These are phyloP conservation scores for Rutstroemia sp. DNA, from an alignment of 2,329 filamentous ascomycete genomes.

Conservation along the genomic window DNA sequence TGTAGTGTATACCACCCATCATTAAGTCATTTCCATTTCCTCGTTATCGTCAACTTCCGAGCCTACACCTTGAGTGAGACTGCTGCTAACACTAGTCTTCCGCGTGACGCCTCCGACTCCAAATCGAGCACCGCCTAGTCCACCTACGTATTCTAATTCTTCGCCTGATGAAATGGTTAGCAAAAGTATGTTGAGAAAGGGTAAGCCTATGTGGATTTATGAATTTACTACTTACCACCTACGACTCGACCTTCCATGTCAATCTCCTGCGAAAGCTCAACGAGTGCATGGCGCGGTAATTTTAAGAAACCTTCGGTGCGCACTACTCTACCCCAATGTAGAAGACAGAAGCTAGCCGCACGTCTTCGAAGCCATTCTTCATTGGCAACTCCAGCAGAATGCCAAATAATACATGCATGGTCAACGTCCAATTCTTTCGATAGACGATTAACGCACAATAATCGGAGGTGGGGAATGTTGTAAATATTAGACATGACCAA, in stretches of 20 bases:
- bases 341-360: constrained; percentile 81
- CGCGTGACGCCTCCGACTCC: constrained; percentile 39
- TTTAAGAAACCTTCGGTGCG: constrained; percentile 80
- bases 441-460: constrained; percentile 85
- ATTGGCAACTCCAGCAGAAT: constrained; percentile 79
- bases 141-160: constrained; percentile 38
- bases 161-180: constrained; percentile 23
- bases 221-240: constrained; percentile 63
- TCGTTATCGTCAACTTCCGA: constrained; percentile 55
- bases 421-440: constrained; percentile 89
- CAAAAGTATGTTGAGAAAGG: constrained; percentile 6
- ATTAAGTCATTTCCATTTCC: constrained; percentile 47
- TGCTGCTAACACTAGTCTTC: constrained; percentile 55
- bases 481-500: constrained; percentile 98
- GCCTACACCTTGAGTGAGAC: constrained; percentile 42
- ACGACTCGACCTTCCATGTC: constrained; percentile 89
- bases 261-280: constrained; percentile 89
- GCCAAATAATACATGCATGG: constrained; percentile 93
- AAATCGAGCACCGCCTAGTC: constrained; percentile 41
- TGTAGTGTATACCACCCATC: constrained; percentile 9
- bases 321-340: constrained; percentile 91
- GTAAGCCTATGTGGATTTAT: constrained; percentile 20
- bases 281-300: constrained; percentile 69
- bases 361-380: constrained; percentile 92
- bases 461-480: constrained; percentile 86